Base-by-base conservation (phyloP, 139 green algal species). In the Mychonastes homosphaera region DNA sequence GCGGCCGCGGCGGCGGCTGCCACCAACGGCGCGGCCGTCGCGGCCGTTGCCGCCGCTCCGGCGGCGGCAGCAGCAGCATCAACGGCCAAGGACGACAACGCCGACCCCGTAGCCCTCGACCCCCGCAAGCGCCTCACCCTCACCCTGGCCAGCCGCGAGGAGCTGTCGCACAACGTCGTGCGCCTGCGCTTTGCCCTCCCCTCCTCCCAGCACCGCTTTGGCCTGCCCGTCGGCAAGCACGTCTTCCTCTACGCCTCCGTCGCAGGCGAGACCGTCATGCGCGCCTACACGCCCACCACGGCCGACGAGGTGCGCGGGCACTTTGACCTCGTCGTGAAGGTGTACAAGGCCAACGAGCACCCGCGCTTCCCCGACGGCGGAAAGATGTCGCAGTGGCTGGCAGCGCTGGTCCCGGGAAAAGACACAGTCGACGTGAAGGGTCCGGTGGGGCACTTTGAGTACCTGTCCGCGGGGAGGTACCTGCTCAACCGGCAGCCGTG, bases 251-350 rank as follows among this genome's bases (percentile, higher is more conserved):
- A 93, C 56, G 84, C 78, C 44, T 82, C 74, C 61, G 71, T 91
- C 16, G 75, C 81, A 10, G 89, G 83, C 26, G 87, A 98, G 81
- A 78, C 76, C 15, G 84, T 97, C 21, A 87, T 92, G 84, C 79
- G 92, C 2, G 87, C 92, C 3, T 99, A 99, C 87, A 97, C 92
- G 18, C 92, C 92, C 30, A 90, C 81, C 53, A 85, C 69, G 59
- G 71, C 70, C 30, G 79, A 96, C 61, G 77, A 87, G 40, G 79
- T 94, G 34, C 38, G 85, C 4, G 92, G 92, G 1, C 79, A 90
- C 62, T 89, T 99, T 49, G 92, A 98, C 67, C 79, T 99, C 52
- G 82, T 99, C 6, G 79, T 99, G 62, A 98, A 97, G 84, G 75
- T 94, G 29, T 35, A 70, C 44, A 58, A 44, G 15, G 65, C 78